Base-by-base conservation (phyloP, 108 stramenopile genomes). In the Fistulifera solaris region DNA sequence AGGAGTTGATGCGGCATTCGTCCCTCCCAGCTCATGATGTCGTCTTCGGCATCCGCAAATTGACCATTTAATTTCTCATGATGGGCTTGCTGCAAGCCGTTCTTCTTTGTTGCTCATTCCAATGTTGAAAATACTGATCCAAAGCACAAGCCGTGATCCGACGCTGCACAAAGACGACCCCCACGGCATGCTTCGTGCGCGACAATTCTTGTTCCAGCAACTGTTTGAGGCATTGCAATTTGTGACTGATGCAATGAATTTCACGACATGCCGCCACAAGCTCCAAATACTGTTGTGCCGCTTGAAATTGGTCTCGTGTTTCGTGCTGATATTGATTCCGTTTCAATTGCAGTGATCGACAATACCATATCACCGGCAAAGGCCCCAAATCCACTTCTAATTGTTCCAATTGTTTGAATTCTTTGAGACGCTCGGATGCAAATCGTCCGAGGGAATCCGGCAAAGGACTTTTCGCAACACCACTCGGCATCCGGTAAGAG, bases 121-220 rank as follows among this genome's bases (percentile, higher is more conserved):
- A 2, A 12, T 26, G 22, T 41, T 27, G 49, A 59, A 83, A 78
- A 40, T 78, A 78, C 15, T 68, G 54, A 16, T 58, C 51, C 52
- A 83, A 52, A 13, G 81, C 81, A 25, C 78, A 31, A 6, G 77
- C 81, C n/a, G 77, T 78, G 6, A 76, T 61, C 17, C 81, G 65
- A 27, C 65, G 54, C 38, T 83, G 63, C 0, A 75, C 73, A 66
- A 83, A 83, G 11, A 78, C 71, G 1, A 83, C 49, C 31, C 81
- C 76, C 46, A 78, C 73, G 15, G 61, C 52, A 40, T 54, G 27
- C 31, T 25, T 25, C 2, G 19, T 22, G 23, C 26, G 49, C 18
- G 15, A 22, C 22, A 77, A 54, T 16, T 57, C 38, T 4, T 47
- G 52, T 41, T 76, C 49, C 27, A 81, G 39, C 12, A 63, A 26